Conservation (phyloP, 2,329 filamentous ascomycete genomes). For the Colletotrichum cuscutae region DNA sequence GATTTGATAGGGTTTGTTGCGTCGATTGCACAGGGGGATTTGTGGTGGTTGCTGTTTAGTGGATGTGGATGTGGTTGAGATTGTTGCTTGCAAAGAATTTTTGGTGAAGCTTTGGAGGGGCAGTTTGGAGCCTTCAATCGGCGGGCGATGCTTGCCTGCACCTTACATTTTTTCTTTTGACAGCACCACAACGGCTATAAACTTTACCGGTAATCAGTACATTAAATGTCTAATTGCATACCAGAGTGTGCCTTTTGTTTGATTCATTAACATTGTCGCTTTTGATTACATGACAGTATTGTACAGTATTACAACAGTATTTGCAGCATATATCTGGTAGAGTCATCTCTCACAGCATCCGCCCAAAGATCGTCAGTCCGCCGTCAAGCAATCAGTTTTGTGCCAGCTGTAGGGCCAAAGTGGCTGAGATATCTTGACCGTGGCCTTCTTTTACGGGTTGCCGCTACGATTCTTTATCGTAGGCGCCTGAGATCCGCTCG, state of each 20-base stretch:
- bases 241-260: background rate
- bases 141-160: background rate
- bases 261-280: background rate
- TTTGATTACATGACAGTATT: constrained; percentile 1
- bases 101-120: constrained; percentile 34
- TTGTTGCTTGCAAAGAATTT: constrained; percentile 32
- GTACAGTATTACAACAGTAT: constrained; percentile 7
- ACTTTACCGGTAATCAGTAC: background rate
- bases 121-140: constrained; percentile 14
- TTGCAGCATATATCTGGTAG: background rate
- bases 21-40: background rate
- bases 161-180: background rate
- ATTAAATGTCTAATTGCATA: background rate
- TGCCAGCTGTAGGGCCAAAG: background rate
- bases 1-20: background rate
- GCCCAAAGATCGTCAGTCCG: background rate
- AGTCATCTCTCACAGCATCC: background rate
- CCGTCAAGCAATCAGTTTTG: background rate
- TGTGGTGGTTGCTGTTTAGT: constrained; percentile 6
- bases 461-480: background rate
- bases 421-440: too few species aligned
- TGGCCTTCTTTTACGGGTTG: too few species aligned
- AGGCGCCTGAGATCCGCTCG: background rate
- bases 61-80: constrained; percentile 7
- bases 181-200: background rate